Conservation (phyloP, 805 yeast genomes). For the Wickerhamiella dianesei region DNA sequence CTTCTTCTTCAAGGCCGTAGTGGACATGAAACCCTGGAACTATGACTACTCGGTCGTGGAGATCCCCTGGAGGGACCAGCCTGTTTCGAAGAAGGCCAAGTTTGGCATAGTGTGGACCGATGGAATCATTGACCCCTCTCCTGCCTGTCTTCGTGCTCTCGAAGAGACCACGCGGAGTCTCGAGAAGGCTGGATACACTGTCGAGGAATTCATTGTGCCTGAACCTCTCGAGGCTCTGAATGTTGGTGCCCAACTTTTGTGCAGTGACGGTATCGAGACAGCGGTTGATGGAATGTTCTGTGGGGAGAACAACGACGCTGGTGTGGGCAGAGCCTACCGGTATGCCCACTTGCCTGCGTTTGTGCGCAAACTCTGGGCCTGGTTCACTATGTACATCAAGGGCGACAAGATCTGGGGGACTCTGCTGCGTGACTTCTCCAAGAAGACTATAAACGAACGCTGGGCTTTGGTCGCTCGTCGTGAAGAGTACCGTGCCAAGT, state of each 20-base stretch:
- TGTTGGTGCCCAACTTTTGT: constrained; percentile 33
- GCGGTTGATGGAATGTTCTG: constrained; percentile 21
- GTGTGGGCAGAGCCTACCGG: constrained; percentile 24
- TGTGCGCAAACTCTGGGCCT: constrained; percentile 26
- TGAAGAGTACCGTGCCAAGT: constrained; percentile 26
- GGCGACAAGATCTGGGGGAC: constrained; percentile 29
- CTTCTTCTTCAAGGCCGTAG: constrained; percentile 33
- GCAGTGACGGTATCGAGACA: constrained; percentile 26
- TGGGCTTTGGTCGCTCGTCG: constrained; percentile 28
- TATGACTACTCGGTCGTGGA: constrained; percentile 37
- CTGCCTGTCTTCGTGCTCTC: constrained; percentile 33
- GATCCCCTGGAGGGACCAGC: constrained; percentile 37
- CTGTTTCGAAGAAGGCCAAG: constrained; percentile 28
- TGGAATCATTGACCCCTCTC: constrained; percentile 38
- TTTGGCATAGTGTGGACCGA: constrained; percentile 38
- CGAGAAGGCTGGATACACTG: constrained; percentile 33
- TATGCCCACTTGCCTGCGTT: constrained; percentile 26
- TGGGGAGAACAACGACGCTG: constrained; percentile 28
- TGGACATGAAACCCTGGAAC: constrained; percentile 43
- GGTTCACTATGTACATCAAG: constrained; percentile 20
- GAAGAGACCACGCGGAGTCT: constrained; percentile 29
- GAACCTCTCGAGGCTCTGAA: constrained; percentile 46
- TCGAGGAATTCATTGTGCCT: constrained; percentile 35
- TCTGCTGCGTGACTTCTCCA: constrained; percentile 26
- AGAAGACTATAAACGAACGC: constrained; percentile 25